Evolutionary conservation across 2,329 filamentous ascomycete genomes (phyloP), one percentile per base, ranked within the genome.

Genomic region (Penicillium sclerotiorum): DNA sequence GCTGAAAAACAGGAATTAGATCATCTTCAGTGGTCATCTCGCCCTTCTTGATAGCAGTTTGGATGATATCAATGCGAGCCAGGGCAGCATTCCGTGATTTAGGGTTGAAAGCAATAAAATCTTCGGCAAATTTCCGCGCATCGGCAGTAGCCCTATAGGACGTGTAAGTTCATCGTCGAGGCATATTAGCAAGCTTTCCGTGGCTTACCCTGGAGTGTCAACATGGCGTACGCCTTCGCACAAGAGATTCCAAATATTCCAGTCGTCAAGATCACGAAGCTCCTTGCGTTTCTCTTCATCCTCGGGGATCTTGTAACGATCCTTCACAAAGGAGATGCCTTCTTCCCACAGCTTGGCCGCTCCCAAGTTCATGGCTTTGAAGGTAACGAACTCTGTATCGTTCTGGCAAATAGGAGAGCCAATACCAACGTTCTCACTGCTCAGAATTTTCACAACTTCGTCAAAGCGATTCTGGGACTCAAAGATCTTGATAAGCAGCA

Each of bases 161-260:
- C 15, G 49, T 27, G 12, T 55, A 20, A 57, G 42, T 36, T 40
- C 6, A 50, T 8, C 13, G 5, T 22, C 20, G 32, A 35, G 39
- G 18, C 11, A n/a, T n/a, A 25, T 20, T 41, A 9, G 1, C 3
- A n/a, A 8, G 15, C 9, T 18, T 35, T 13, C 3, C 33, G 21
- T 15, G 13, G 63, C 73, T 53, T 61, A 75, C 73, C 66, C 67
- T 47, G 62, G 40, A 7, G 43, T 63, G 30, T 63, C 62, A 5
- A 68, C 50, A 20, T 69, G 65, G 17, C 64, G 61, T 12, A 64
- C 63, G 11, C 71, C 65, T 15, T 55, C 59, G 9, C 76, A 53
- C 42, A 77, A 60, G 11, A 75, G 58, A n/a, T 62, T 66, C 76
- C 76, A 79, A 15, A 76, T 67, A 36, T 63, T 67, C 71, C 75